These are phyloP conservation scores for Pleomassaria siparia DNA, from an alignment of 2,329 filamentous ascomycete species.

Conservation along the genomic window DNA sequence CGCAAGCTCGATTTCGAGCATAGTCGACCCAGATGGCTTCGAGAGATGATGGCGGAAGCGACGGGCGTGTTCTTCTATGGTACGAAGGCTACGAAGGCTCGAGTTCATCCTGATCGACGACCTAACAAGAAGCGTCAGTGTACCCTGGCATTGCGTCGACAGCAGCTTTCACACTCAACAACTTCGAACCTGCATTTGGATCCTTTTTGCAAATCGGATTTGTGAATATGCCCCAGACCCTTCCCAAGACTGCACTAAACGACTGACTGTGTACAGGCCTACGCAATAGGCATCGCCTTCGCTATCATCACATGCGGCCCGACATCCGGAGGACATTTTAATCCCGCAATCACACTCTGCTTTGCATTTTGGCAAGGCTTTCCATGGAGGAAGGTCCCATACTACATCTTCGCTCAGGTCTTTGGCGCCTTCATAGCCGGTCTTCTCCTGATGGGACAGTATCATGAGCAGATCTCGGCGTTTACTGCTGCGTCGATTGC, in stretches of 20 bases:
- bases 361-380: conserved; percentile 58
- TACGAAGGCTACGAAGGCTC: no score
- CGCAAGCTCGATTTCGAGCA: conserved; percentile 58
- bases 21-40: conserved; percentile 54
- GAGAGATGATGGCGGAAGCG: conserved; percentile 59
- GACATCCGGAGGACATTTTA: conserved; percentile 59
- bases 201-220: conserved; percentile 57
- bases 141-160: conserved; percentile 56
- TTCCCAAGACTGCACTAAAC: background rate
- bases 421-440: no score
- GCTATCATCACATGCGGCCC: no score
- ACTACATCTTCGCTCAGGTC: no score
- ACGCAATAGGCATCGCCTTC: no score
- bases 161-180: conserved; percentile 54
- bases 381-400: conserved; percentile 59
- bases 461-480: conserved; percentile 53
- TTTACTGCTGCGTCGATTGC: conserved; percentile 45
- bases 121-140: no score
- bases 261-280: conserved; percentile 47
- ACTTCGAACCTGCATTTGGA: conserved; percentile 48
- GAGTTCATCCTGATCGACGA: no score
- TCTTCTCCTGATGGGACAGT: conserved; percentile 58
- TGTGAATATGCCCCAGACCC: background rate
- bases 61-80: conserved; percentile 61
- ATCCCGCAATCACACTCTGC: conserved; percentile 49